Conservation (phyloP, 345 rosid species). For the Salix exigua region DNA sequence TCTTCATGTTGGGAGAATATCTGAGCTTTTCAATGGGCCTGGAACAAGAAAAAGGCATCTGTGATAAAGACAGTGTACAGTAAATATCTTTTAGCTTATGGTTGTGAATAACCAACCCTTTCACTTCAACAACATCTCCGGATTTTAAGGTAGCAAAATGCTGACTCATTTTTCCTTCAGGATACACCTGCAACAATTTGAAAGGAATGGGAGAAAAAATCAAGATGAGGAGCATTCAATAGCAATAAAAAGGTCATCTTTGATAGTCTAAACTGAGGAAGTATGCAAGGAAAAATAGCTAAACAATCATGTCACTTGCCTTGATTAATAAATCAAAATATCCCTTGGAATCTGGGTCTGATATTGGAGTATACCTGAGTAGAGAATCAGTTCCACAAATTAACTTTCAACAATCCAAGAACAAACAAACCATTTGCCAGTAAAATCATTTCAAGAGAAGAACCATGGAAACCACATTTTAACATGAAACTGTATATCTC, state of each 20-base stretch:
- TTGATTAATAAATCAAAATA: constrained; percentile 83
- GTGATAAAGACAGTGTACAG: neutral
- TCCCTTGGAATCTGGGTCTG: constrained; percentile 86
- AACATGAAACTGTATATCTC: neutral
- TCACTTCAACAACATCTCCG: constrained; percentile 83
- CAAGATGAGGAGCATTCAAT: neutral
- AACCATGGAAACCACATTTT: neutral
- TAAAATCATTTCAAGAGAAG: neutral
- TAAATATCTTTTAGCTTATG: neutral
- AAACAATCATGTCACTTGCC: constrained; percentile 37
- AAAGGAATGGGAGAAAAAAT: neutral
- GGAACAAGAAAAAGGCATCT: constrained; percentile 33
- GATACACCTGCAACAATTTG: constrained; percentile 63
- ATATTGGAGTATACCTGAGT: constrained; percentile 87
- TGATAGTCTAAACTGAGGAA: neutral
- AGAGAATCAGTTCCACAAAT: constrained; percentile 6
- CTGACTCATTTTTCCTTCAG: constrained; percentile 98
- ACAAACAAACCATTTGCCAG: neutral
- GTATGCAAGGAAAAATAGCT: neutral
- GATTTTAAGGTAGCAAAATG: constrained; percentile 91
- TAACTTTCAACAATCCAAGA: neutral
- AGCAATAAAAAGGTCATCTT: constrained; percentile 8
- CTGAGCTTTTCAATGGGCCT: constrained; percentile 91
- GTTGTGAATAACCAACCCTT: constrained; percentile 54
- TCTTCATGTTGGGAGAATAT: constrained; percentile 92